Base-by-base conservation (phyloP, 805 yeast genomes). In the Saccharomycopsis sp. region DNA sequence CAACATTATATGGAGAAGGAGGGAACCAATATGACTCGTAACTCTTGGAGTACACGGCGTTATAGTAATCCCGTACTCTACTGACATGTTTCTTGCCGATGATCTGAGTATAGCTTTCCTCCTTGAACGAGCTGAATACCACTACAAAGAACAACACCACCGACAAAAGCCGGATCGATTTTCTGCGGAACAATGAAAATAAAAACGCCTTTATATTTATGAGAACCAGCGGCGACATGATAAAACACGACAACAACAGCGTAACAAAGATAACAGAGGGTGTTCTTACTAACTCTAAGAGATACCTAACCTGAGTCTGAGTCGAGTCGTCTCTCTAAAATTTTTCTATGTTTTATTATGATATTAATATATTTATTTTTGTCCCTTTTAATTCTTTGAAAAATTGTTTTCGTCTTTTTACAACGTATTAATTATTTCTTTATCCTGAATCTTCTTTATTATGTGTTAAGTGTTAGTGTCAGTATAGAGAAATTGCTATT, bases 21-120 rank as follows among this genome's bases (percentile, higher is more conserved):
- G 52, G 54, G 52, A 24, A 42, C 25, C 25, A 53, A 9, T 22
- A 14, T 5, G 35, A 17, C 9, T 56, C 52, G 50, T 58, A 38
- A 17, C 55, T 49, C 29, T 54, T 47, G 25, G 53, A 14, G 44
- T 55, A 53, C 3, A 51, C 14, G 14, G 58, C 35, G 20, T 59
- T 59, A 41, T 59, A 57, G 41, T 56, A 56, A 9, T 59, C 62
- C 20, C 47, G 55, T 15, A 59, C 14, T 15, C 53, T 29, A 24
- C n/a, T 24, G 24, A 56, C 58, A 47, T 59, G 55, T 41, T 59
- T 56, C 34, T 54, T 59, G n/a, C 62, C 62, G 15, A 59, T 22
- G 2, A 56, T 53, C 14, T 34, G 17, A 19, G 53, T 55, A 42
- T 59, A 59, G 34, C 53, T 42, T 3, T 23, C 22, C 34, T 57